These are phyloP conservation scores for Gracilaria domingensis DNA, from an alignment of 23 red algal species.

Conservation along the genomic window DNA sequence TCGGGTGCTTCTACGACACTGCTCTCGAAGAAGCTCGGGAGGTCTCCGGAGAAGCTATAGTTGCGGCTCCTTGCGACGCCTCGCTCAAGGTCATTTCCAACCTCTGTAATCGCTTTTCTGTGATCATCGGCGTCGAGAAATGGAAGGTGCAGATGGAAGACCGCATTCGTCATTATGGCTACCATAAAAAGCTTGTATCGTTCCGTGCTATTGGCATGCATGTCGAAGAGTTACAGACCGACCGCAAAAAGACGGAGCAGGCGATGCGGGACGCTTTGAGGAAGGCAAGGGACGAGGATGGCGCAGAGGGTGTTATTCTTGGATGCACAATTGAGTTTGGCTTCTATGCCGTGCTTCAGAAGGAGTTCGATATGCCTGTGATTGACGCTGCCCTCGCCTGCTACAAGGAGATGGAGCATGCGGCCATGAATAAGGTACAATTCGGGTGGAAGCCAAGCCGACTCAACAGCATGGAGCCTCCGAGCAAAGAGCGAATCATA, in stretches of 20 bases:
- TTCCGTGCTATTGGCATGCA: slow-evolving; percentile 1
- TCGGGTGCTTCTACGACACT: slow-evolving; percentile 6
- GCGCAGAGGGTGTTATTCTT: slow-evolving; percentile 6
- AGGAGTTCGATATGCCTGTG: slow-evolving; percentile 1
- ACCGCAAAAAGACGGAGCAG: neutral
- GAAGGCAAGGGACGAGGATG: slow-evolving; percentile 1
- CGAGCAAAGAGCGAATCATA: neutral
- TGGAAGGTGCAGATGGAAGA: slow-evolving; percentile 7
- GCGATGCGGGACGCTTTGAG: neutral
- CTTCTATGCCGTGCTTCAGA: slow-evolving; percentile 7
- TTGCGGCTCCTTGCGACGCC: neutral
- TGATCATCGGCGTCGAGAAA: slow-evolving; percentile 3
- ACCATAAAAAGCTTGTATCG: neutral
- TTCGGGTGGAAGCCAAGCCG: slow-evolving; percentile 16
- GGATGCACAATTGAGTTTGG: slow-evolving; percentile 7
- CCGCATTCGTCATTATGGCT: neutral
- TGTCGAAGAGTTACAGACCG: neutral
- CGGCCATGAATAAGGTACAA: slow-evolving; percentile 3
- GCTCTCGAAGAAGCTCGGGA: neutral
- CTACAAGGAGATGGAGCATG: slow-evolving; percentile 21
- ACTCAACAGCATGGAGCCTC: slow-evolving; percentile 13
- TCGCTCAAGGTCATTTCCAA: slow-evolving; percentile 1
- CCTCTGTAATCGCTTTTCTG: neutral
- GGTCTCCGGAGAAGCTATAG: neutral
- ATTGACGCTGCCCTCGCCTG: slow-evolving; percentile 3